A percentile compares a stretch with the other conserved stretches of the same genome.
Conservation (phyloP, 768 basidiomycete species). For the Phanerochaete carnosa region DNA sequence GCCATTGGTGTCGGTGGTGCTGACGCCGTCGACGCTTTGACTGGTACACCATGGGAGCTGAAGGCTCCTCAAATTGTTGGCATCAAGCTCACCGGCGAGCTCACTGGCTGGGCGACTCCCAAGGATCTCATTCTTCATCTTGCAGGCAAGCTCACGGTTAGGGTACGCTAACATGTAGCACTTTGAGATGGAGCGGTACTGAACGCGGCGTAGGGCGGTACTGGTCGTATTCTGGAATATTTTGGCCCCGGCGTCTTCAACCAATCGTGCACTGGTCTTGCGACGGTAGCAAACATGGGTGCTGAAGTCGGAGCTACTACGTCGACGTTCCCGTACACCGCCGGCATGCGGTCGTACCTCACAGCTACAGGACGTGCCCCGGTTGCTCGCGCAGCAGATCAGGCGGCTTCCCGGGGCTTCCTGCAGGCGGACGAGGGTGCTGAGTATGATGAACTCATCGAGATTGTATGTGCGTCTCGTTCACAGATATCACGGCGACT, state of each 20-base stretch:
- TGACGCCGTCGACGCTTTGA: conserved; percentile 97
- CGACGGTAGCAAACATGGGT: conserved; percentile 98
- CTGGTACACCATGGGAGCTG: conserved; percentile 96
- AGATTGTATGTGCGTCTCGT: conserved; percentile 62
- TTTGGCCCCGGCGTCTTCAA: conserved; percentile 87
- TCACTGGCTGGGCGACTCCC: conserved; percentile 90
- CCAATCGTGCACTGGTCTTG: conserved; percentile 93
- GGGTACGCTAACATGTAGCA: conserved; percentile 50
- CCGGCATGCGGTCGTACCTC: conserved; percentile 86
- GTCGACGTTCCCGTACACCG: conserved; percentile 94
- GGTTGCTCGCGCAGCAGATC: conserved; percentile 84
- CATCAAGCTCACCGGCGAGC: conserved; percentile 81
- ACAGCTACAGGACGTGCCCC: conserved; percentile 84
- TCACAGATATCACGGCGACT: not conserved
- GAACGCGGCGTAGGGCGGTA: conserved; percentile 68
- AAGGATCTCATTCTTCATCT: conserved; percentile 96
- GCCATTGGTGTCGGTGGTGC: conserved; percentile 99
- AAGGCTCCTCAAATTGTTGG: conserved; percentile 87
- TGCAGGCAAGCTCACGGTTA: conserved; percentile 90
- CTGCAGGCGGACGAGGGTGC: conserved; percentile 80
- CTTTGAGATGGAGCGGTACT: not conserved
- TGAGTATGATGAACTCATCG: conserved; percentile 93
- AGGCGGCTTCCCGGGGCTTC: conserved; percentile 75
- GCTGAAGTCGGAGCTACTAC: conserved; percentile 99
- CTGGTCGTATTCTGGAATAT: conserved; percentile 94